Conservation (phyloP, 2,329 filamentous ascomycete genomes). For the Thyridium curvatum region DNA sequence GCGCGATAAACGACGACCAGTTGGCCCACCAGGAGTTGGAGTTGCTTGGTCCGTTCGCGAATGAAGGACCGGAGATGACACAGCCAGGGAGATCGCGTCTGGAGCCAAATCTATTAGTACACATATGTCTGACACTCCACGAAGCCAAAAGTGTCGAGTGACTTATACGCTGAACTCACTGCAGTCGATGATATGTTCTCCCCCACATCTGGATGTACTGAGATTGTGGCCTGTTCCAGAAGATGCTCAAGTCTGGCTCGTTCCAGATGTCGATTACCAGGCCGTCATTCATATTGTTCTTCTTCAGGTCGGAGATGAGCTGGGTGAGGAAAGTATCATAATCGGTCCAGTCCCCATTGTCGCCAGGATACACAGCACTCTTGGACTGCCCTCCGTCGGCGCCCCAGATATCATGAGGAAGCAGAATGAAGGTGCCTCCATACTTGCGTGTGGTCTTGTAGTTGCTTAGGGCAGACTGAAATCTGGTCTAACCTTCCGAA, state of each 20-base stretch:
- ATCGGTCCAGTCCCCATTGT: slow-evolving; percentile 39
- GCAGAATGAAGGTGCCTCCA: slow-evolving; percentile 35
- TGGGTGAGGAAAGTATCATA: slow-evolving; percentile 35
- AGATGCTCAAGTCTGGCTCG: slow-evolving; percentile 33
- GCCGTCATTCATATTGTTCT: slow-evolving; percentile 25
- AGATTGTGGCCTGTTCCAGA: slow-evolving; percentile 28
- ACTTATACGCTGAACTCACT: no score
- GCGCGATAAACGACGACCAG: slow-evolving; percentile 24
- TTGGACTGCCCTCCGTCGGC: slow-evolving; percentile 33
- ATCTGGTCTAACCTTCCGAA: slow-evolving; percentile 17
- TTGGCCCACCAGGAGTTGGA: slow-evolving; percentile 32
- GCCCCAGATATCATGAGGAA: slow-evolving; percentile 41
- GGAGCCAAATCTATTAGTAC: slow-evolving; percentile 2
- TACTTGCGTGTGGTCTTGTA: slow-evolving; percentile 35
- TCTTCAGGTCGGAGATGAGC: slow-evolving; percentile 24
- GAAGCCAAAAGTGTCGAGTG: no score
- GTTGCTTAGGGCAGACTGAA: slow-evolving; percentile 36
- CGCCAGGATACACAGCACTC: slow-evolving; percentile 35
- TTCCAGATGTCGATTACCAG: slow-evolving; percentile 47
- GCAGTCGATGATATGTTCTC: slow-evolving; percentile 16
- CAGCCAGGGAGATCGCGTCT: slow-evolving; percentile 5
- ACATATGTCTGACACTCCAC: not conserved
- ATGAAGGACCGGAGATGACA: slow-evolving; percentile 30
- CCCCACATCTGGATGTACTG: slow-evolving; percentile 34
- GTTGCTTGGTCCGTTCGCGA: slow-evolving; percentile 21